Evolutionary conservation across 2,329 filamentous ascomycete species (phyloP).

Genomic region (Xylaria sp.): DNA sequence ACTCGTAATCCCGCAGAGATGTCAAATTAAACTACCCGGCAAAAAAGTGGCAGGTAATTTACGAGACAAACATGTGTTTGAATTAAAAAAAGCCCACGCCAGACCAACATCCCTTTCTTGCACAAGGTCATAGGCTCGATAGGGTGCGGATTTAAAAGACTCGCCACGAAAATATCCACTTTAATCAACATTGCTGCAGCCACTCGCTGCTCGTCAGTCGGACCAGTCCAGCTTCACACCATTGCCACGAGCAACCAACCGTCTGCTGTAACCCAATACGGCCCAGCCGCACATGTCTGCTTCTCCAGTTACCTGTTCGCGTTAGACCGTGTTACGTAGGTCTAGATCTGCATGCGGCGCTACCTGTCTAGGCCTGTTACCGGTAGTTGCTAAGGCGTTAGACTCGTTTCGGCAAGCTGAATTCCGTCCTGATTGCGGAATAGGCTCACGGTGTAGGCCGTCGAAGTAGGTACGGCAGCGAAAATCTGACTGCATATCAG

Average conservation of each 20-base stretch:
- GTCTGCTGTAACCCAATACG: neutral
- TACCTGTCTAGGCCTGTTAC: too few species aligned
- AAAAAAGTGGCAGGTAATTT: too few species aligned
- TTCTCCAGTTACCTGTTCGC: neutral
- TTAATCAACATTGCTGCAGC: constrained; percentile 14
- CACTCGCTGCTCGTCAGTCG: constrained; percentile 12
- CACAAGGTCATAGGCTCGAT: neutral
- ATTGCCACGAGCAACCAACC: constrained; percentile 20
- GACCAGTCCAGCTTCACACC: neutral
- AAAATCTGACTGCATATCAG: too few species aligned
- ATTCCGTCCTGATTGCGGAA: too few species aligned
- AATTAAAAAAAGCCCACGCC: too few species aligned
- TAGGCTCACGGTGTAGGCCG: too few species aligned
- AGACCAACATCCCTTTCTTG: neutral
- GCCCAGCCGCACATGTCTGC: neutral
- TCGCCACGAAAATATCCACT: constrained; percentile 5
- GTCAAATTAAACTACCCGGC: too few species aligned
- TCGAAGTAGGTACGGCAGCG: too few species aligned
- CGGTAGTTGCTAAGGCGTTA: too few species aligned
- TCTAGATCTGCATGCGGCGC: neutral
- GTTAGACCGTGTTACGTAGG: neutral
- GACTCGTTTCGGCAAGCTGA: too few species aligned
- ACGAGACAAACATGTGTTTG: too few species aligned
- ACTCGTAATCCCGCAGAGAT: too few species aligned
- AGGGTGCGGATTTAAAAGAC: neutral